Evolutionary conservation across 179 eudicot genomes (phyloP), one percentile per base, ranked within the genome.

Genomic region (Gypsophila paniculata): DNA sequence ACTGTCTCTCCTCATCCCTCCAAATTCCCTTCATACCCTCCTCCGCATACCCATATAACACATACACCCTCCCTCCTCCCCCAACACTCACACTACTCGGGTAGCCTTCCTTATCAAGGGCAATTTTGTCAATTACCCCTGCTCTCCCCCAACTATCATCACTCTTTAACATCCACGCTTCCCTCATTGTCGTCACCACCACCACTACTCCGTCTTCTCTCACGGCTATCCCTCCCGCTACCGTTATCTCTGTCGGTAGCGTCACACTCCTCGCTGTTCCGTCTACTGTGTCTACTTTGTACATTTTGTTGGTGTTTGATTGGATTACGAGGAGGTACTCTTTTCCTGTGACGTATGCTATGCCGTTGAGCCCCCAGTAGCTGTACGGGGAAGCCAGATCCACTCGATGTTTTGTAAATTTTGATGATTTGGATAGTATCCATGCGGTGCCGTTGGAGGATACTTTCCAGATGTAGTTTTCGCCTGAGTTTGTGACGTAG

Each of bases 401-500:
- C 13, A 84, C 79, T 2, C 86, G 75, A 32, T 79, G 52, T 19
- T 76, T 71, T 0, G 74, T 67, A 74, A 90, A 91, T 0, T 72
- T 68, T 9, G 77, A 57, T 0, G 98, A 88, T 66, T 70, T 54
- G 6, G 97, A 90, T 26, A 90, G 77, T 25, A 91, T 51, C 6
- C 86, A 48, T 3, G 82, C 77, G 13, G 61, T 62, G 8, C 96
- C 94, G 29, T 82, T 74, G 42, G 62, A 9, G 65, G 72, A 61
- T 65, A 92, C 78, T 55, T 87, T 88, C 88, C 82, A 92, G 74
- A 92, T 85, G 78, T 72, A 61, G 69, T 90, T 86, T 2, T 78
- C 70, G 10, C 77, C 87, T n/a, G 98, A 82, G 76, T 88, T 86
- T 32, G 98, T 90, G 72, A 92, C 89, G 84, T 82, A 90, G 9